A percentile compares a stretch with the other conserved stretches of the same genome.
Evolutionary conservation across 1,139 yeast species (phyloP).

Genomic region (Lipomyces yarrowii): DNA sequence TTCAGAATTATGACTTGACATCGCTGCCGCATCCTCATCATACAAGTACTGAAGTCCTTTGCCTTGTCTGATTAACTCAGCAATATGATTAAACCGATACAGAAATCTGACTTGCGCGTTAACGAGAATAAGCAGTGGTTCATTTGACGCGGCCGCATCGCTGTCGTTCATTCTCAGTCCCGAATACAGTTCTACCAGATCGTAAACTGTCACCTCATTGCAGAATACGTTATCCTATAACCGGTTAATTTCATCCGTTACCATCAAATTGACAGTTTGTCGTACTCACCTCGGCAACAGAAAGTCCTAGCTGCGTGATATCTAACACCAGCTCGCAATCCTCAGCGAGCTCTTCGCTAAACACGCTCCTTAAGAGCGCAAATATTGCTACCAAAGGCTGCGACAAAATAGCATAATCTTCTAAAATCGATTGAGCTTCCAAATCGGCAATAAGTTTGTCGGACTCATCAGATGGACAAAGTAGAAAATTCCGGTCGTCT

Average conservation of each 20-base stretch:
- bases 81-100: conserved; percentile 33
- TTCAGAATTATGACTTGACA: background rate
- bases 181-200: conserved; percentile 33
- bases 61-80: conserved; percentile 33
- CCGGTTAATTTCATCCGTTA: background rate
- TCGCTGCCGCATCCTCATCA: conserved; percentile 7
- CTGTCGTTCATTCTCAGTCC: conserved; percentile 26
- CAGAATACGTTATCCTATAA: conserved; percentile 36
- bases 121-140: conserved; percentile 31
- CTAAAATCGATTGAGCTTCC: conserved; percentile 8
- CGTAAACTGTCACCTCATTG: conserved; percentile 35
- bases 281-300: conserved; percentile 34
- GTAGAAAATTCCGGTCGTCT: conserved; percentile 13
- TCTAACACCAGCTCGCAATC: conserved; percentile 34
- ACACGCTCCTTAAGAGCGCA: conserved; percentile 29
- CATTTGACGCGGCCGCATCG: conserved; percentile 21
- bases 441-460: background rate
- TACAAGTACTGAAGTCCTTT: conserved; percentile 33
- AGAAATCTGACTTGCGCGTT: conserved; percentile 33
- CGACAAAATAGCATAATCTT: conserved; percentile 8
- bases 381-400: conserved; percentile 33
- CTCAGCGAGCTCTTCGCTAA: conserved; percentile 26
- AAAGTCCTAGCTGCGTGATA: conserved; percentile 33
- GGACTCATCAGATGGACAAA: conserved; percentile 20
- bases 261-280: background rate